Base-by-base conservation (phyloP, 2,329 filamentous ascomycete species). In the Alternaria alternata region DNA sequence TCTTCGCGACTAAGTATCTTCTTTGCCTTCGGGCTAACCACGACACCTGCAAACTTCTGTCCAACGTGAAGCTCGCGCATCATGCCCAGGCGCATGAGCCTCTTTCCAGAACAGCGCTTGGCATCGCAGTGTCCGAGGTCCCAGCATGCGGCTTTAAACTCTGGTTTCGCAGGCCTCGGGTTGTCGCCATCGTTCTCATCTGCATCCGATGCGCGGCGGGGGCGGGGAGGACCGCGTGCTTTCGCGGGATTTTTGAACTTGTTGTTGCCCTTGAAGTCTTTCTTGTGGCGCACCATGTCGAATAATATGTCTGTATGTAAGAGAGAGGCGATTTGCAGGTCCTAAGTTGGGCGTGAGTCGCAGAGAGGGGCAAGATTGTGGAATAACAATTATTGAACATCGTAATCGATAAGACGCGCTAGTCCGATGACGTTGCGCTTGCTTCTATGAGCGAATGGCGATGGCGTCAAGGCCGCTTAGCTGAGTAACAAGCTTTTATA, bases 41-140 rank as follows among this genome's bases (percentile, higher is more conserved):
- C 91, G 65, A 99, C 91, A 59, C 95, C 95, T 36, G 89, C 87
- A 78, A 95, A 93, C 69, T 94, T 94, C 80, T 98, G 94, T 54
- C 95, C 95, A 57, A 98, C 85, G 72, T 94, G 89, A 54, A 99
- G 86, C 74, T 96, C 92, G 68, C 95, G 90, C 93, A 99, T 97
- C 73, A 97, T 84, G 3, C 94, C 94, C 56, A 96, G 87, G 65
- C 90, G 89, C 87, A 99, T 97, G 34, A 99, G 86, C 65, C 92
- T 89, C 83, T 99, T 99, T 32, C 95, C 95, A 0, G 94, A 97
- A 81, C 95, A 99, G 70, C 94, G 86, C 80, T 97, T 98, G 8
- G 94, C 93, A 75, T 99, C 95, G 83, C 95, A 99, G 82, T 99
- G 95, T 63, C 94, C 94, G 34, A 99, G 85, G 75, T 99, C 95